Conservation (phyloP, 306 rosid genomes). For the cucumber (Cucumis sativus) region Cucumber_9930_V3 NC_026657.2:38929501-38930000, state of each 20-base stretch:
- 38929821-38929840: neutral
- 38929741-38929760: conserved; percentile 17
- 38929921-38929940: neutral
- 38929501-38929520: neutral
- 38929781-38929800: neutral
- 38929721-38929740: conserved; percentile 18
- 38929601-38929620: conserved; percentile 74
- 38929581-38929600: neutral
- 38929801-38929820: neutral
- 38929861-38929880: neutral
- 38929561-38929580: neutral
- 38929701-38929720: conserved; percentile 93
- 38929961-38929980: neutral
- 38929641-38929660: conserved; percentile 76
- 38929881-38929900: neutral
- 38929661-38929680: conserved; percentile 66
- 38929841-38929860: neutral
- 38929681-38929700: conserved; percentile 73
- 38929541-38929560: neutral
- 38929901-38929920: neutral
- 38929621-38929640: conserved; percentile 93
- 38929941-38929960: neutral
- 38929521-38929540: neutral
- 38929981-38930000: neutral
- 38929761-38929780: neutral